Percentiles rank a stretch among this genome's conserved stretches.
Conservation (phyloP, 345 rosid species). For the Erodium maritimum region DNA sequence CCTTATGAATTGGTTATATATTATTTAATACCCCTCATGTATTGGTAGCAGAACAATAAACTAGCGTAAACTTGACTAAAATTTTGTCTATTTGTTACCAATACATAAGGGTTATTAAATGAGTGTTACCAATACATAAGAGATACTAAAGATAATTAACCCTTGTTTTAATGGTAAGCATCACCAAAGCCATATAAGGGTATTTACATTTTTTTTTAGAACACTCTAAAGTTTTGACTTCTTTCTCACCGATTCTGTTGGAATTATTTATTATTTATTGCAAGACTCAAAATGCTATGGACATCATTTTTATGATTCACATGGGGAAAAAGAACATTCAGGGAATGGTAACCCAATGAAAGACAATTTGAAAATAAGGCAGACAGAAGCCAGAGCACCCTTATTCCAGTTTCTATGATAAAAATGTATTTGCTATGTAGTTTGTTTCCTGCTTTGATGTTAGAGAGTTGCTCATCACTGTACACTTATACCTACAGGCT, state of each 20-base stretch:
- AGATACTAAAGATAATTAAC: no score
- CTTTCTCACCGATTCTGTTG: not conserved
- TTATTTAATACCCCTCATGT: no score
- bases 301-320: not conserved
- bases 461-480: not conserved
- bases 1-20: no score
- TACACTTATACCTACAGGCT: conserved; percentile 29
- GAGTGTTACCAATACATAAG: no score
- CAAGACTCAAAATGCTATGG: not conserved
- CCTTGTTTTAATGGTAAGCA: not conserved
- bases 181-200: not conserved
- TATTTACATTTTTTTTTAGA: not conserved
- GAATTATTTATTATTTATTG: not conserved
- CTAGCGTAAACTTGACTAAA: no score
- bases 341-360: not conserved
- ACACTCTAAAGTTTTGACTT: not conserved
- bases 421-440: not conserved
- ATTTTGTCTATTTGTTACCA: no score
- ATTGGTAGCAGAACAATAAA: no score
- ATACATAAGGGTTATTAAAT: no score
- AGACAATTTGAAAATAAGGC: not conserved
- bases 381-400: no score
- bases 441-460: not conserved
- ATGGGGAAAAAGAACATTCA: not conserved
- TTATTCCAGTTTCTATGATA: no score